Percentiles rank a stretch among this genome's conserved stretches.
These are phyloP conservation scores for Fusarium sororula DNA, from an alignment of 2,329 filamentous ascomycete species.

Conservation along the genomic window DNA sequence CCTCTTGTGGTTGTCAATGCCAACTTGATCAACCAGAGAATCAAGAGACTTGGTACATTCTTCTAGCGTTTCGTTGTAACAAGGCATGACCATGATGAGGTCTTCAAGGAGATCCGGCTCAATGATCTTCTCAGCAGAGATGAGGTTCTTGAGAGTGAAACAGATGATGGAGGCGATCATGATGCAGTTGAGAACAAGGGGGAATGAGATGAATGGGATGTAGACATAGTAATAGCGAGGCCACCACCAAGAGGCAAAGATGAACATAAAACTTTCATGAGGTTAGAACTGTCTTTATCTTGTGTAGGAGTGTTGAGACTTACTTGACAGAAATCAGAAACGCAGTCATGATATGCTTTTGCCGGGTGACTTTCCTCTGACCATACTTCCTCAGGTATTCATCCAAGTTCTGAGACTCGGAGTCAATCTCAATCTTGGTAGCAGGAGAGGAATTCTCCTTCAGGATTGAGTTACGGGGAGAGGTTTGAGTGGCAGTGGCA, in stretches of 20 bases:
- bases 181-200: constrained; percentile 38
- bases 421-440: constrained; percentile 12
- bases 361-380: constrained; percentile 16
- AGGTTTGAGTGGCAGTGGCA: constrained; percentile 15
- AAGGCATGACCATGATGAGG: constrained; percentile 52
- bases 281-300: not conserved
- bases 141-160: constrained; percentile 25
- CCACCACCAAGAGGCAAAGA: constrained; percentile 41
- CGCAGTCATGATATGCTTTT: constrained; percentile 26
- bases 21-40: constrained; percentile 39
- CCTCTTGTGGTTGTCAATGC: constrained; percentile 32
- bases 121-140: constrained; percentile 24
- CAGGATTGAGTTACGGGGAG: constrained; percentile 1
- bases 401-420: constrained; percentile 24
- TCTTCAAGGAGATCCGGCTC: constrained; percentile 42
- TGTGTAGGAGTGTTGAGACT: not conserved
- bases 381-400: constrained; percentile 17
- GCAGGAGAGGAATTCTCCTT: not conserved
- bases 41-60: constrained; percentile 47
- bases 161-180: constrained; percentile 37
- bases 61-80: constrained; percentile 55
- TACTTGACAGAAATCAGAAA: constrained; percentile 27
- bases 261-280: constrained; percentile 32
- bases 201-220: constrained; percentile 41
- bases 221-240: constrained; percentile 37